Evolutionary conservation across 2,329 filamentous ascomycete genomes (phyloP).

Genomic region (Aspergillus chevalieri): DNA sequence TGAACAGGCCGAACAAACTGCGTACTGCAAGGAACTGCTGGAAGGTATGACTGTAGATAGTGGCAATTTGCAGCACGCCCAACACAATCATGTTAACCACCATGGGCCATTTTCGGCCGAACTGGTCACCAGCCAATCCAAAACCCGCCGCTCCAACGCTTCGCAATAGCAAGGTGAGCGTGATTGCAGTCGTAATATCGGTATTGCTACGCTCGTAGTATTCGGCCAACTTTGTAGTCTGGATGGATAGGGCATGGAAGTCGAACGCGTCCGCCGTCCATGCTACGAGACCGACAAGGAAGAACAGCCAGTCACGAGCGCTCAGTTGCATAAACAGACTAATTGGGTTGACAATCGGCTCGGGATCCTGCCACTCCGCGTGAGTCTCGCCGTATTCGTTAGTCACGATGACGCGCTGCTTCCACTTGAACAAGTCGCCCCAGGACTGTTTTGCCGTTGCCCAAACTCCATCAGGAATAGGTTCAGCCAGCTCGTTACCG

Average conservation of each 20-base stretch:
- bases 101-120: slow-evolving; percentile 75
- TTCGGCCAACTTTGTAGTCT: slow-evolving; percentile 63
- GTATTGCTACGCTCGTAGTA: slow-evolving; percentile 58
- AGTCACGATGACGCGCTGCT: slow-evolving; percentile 58
- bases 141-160: slow-evolving; percentile 71
- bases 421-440: slow-evolving; percentile 64
- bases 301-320: slow-evolving; percentile 65
- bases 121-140: slow-evolving; percentile 70
- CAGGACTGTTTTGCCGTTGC: slow-evolving; percentile 60
- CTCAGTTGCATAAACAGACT: slow-evolving; percentile 60
- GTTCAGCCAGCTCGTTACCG: slow-evolving; percentile 54
- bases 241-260: slow-evolving; percentile 74
- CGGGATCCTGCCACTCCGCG: slow-evolving; percentile 63
- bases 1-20: slow-evolving; percentile 68
- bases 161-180: slow-evolving; percentile 64
- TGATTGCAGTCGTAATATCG: slow-evolving; percentile 58
- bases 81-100: slow-evolving; percentile 71
- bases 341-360: slow-evolving; percentile 64
- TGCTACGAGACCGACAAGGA: slow-evolving; percentile 65
- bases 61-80: slow-evolving; percentile 66
- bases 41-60: slow-evolving; percentile 69
- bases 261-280: slow-evolving; percentile 82
- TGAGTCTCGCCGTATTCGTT: slow-evolving; percentile 55
- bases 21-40: slow-evolving; percentile 68
- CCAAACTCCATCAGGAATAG: slow-evolving; percentile 59